Evolutionary conservation across 345 rosid genomes (phyloP).

Genomic region (Eucalyptus rudis): DNA sequence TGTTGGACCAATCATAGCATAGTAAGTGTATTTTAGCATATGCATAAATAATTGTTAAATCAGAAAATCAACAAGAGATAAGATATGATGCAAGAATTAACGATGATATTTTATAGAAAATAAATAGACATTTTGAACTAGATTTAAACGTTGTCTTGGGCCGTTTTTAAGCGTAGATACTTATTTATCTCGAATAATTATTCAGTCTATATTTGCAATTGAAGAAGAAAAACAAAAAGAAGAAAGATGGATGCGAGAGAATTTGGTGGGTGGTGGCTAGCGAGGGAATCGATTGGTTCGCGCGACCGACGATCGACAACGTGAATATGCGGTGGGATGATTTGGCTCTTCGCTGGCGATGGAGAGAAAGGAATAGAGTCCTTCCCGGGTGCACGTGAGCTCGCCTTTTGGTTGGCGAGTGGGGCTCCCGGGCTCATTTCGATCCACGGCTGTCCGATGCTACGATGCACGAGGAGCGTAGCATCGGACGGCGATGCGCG

Average conservation of each 20-base stretch:
- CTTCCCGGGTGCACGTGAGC: background rate
- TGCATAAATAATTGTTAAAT: too few species aligned
- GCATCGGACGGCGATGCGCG: background rate
- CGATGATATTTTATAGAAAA: too few species aligned
- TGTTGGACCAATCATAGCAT: background rate
- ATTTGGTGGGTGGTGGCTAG: background rate
- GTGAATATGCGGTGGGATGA: background rate
- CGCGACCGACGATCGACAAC: background rate
- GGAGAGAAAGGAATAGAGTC: background rate
- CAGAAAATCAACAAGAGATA: too few species aligned
- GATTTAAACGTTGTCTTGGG: background rate
- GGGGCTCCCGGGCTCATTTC: background rate
- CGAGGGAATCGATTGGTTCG: background rate
- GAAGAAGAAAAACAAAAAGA: background rate
- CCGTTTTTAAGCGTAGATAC: background rate
- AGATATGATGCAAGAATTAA: fast-evolving
- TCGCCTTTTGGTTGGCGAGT: background rate
- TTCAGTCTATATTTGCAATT: background rate
- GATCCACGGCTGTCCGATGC: background rate
- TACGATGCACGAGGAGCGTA: background rate
- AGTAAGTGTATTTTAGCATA: too few species aligned
- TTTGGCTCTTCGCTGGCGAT: background rate
- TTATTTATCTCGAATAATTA: background rate
- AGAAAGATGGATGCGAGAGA: background rate
- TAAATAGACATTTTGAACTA: background rate